Evolutionary conservation across 306 rosid species (phyloP).

Genomic region (Clitoria ternatea): DNA sequence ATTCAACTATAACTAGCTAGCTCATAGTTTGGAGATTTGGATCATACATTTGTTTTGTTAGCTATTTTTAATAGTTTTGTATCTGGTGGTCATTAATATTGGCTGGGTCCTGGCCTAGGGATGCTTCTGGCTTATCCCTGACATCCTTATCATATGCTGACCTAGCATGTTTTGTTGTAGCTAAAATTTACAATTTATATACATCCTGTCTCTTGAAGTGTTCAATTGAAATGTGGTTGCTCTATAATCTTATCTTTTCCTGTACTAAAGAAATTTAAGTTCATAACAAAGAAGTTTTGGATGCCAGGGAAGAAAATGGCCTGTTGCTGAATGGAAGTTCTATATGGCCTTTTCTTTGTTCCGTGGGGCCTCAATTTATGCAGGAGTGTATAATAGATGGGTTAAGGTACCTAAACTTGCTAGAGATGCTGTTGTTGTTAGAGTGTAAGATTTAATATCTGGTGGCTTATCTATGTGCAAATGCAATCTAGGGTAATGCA

Average conservation of each 20-base stretch:
- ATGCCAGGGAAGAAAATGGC: slow-evolving; percentile 87
- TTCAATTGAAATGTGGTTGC: neutral
- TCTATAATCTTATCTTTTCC: slow-evolving; percentile 3
- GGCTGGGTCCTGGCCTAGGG: too few species aligned
- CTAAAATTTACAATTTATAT: neutral
- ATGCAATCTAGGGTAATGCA: slow-evolving; percentile 82
- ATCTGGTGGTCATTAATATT: neutral
- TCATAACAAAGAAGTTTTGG: slow-evolving; percentile 28
- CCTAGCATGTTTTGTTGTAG: neutral
- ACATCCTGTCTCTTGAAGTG: slow-evolving; percentile 3
- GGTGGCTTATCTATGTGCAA: slow-evolving; percentile 28
- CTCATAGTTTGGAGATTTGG: neutral
- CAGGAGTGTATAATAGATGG: slow-evolving; percentile 92
- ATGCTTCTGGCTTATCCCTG: neutral
- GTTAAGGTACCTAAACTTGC: slow-evolving; percentile 51
- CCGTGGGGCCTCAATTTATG: slow-evolving; percentile 77
- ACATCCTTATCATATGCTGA: neutral
- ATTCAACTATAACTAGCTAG: neutral
- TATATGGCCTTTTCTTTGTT: slow-evolving; percentile 80
- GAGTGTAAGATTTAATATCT: slow-evolving; percentile 12
- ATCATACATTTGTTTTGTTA: neutral
- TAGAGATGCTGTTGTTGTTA: slow-evolving; percentile 6
- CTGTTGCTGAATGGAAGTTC: slow-evolving; percentile 84
- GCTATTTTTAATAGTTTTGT: neutral
- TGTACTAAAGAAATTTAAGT: slow-evolving; percentile 23